phyloP scores from a whole-genome alignment of 2,329 filamentous ascomycete species.

The Aspergillus brasiliensis region DNA sequence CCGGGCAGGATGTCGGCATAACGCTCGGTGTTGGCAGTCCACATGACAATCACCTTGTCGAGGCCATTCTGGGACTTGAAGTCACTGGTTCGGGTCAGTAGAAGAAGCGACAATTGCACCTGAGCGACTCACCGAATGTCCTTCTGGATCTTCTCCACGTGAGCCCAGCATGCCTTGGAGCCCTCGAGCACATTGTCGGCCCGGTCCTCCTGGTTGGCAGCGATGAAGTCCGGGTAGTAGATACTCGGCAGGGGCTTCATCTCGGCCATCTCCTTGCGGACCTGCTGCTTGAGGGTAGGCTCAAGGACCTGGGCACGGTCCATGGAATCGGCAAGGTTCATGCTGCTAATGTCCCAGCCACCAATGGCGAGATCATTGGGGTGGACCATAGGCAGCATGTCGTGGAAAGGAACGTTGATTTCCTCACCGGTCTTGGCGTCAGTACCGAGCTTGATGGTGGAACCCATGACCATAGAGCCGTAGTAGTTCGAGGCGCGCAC shows the following conservation, averaged over 20 bases:
- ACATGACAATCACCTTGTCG: conserved; percentile 95
- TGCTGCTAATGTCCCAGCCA: conserved; percentile 93
- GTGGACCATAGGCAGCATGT: conserved; percentile 93
- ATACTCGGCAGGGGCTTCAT: conserved; percentile 91
- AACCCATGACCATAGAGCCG: conserved; percentile 94
- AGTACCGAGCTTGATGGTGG: conserved; percentile 93
- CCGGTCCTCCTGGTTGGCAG: conserved; percentile 94
- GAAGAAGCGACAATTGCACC: background rate
- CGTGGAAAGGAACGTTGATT: conserved; percentile 94
- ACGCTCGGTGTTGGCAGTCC: conserved; percentile 98
- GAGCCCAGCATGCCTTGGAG: conserved; percentile 78
- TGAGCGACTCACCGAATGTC: conserved; percentile 71
- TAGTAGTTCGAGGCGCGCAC: conserved; percentile 91
- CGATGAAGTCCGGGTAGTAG: conserved; percentile 99
- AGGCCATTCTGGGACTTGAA: conserved; percentile 85
- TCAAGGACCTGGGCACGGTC: conserved; percentile 94
- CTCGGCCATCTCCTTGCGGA: conserved; percentile 88
- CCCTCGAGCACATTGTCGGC: conserved; percentile 89
- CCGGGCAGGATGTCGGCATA: conserved; percentile 85
- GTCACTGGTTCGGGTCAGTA: conserved; percentile 55
- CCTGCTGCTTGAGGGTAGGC: conserved; percentile 84
- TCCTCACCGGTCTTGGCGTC: conserved; percentile 82
- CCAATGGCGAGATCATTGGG: conserved; percentile 94
- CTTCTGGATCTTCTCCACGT: conserved; percentile 89
- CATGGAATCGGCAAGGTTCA: conserved; percentile 91